Percentiles rank a stretch among this genome's conserved stretches.
phyloP scores from a whole-genome alignment of 768 basidiomycete genomes.

The Amanita exitialis region DNA sequence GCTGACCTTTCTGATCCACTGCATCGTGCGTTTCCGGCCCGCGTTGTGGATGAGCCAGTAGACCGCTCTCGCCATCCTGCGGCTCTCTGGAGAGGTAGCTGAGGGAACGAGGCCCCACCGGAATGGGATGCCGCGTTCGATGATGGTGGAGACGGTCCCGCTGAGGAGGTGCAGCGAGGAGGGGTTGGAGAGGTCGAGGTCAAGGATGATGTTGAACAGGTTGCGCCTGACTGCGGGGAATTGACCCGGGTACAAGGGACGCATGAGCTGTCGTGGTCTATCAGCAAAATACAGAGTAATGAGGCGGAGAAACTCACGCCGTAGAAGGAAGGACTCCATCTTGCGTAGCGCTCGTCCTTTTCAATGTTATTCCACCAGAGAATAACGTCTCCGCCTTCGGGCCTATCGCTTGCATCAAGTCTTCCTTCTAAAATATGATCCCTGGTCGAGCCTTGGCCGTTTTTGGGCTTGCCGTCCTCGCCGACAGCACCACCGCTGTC shows the following conservation, averaged over 20 bases:
- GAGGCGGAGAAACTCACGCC: constrained; percentile 29
- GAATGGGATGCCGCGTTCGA: constrained; percentile 65
- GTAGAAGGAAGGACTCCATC: constrained; percentile 41
- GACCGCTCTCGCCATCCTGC: constrained; percentile 63
- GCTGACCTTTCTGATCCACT: constrained; percentile 51
- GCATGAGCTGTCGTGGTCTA: constrained; percentile 44
- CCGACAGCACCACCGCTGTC: constrained; percentile 28
- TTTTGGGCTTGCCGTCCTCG: constrained; percentile 29
- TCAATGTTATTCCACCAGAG: constrained; percentile 90
- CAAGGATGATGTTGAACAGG: constrained; percentile 74
- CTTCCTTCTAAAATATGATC: constrained; percentile 46
- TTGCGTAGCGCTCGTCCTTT: constrained; percentile 58
- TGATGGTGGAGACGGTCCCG: constrained; percentile 55
- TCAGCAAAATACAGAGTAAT: no score
- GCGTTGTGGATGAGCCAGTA: constrained; percentile 55
- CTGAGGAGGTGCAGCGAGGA: constrained; percentile 52
- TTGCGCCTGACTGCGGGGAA: constrained; percentile 70
- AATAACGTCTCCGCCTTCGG: constrained; percentile 66
- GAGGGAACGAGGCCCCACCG: constrained; percentile 83
- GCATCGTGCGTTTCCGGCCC: constrained; percentile 54
- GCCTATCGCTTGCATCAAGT: constrained; percentile 86
- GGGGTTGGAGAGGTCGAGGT: constrained; percentile 67
- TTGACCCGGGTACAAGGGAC: constrained; percentile 72
- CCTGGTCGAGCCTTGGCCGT: neutral
- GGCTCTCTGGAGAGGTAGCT: constrained; percentile 43